Evolutionary conservation across 1,284 basidiomycete species (phyloP), one percentile per base, ranked within the genome.

Genomic region (Sporisorium iseilematis-ciliati): DNA sequence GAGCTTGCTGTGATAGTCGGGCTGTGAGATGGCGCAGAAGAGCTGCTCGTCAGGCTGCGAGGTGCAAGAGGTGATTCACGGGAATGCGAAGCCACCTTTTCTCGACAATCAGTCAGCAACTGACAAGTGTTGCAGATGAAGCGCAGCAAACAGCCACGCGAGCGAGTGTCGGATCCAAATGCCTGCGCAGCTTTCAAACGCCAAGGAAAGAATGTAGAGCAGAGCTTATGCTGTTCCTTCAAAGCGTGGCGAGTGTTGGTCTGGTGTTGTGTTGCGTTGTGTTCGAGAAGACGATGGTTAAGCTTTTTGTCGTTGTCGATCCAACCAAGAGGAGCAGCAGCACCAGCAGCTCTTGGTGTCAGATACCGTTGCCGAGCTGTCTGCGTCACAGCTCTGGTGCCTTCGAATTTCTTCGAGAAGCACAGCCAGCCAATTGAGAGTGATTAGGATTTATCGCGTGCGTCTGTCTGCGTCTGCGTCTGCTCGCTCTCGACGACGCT

Each of bases 71-170:
- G 26, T 48, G 46, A 48, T 48, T 48, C 46, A 48, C 46, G 26
- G 26, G 16, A 48, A n/a, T 20, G 41, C n/a, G 11, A 23, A 48
- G 58, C 56, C 45, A 45, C 40, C 29, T 23, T 52, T 54, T 41
- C 14, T 35, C 41, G 53, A 41, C 35, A 50, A 63, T 69, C 66
- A 69, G 66, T 69, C 61, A 69, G 66, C 66, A 57, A 21, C 57
- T 59, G 55, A 50, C 40, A 35, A 56, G 42, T 40, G 33, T 33
- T 58, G 46, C 51, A 59, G 53, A 18, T 55, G 55, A 49, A 25
- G 33, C 7, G 42, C 18, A 35, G 35, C 14, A 8, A 25, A 35
- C 29, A 46, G 38, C 31, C 18, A 48, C 16, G 50, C 43, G 25
- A 41, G 23, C 43, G 25, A 41, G 23, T 20, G 40, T 26, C 51